Evolutionary conservation across 257 asterid species (phyloP).

Genomic region (Ophiorrhiza pumila): DNA sequence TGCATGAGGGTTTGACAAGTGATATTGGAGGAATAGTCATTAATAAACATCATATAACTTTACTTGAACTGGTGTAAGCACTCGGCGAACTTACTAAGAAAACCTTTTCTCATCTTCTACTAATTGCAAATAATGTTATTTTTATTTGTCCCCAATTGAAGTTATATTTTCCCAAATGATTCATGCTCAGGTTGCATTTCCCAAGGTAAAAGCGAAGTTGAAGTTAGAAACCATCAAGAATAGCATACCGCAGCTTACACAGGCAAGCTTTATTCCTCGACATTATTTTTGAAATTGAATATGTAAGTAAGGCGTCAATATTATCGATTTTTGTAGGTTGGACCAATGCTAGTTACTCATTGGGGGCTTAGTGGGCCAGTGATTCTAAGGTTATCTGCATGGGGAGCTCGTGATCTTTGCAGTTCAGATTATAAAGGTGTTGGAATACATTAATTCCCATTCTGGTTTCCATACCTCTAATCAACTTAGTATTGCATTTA

Average conservation of each 20-base stretch:
- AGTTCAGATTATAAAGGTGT: conserved; percentile 72
- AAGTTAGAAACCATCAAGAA: conserved; percentile 52
- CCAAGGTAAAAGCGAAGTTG: conserved; percentile 77
- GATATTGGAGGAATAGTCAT: neutral
- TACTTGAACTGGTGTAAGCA: neutral
- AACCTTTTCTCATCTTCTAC: neutral
- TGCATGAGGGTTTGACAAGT: neutral
- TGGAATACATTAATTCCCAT: conserved; percentile 1
- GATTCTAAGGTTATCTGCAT: conserved; percentile 88
- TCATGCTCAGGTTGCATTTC: conserved; percentile 53
- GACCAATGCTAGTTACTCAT: conserved; percentile 90
- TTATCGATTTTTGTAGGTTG: conserved; percentile 51
- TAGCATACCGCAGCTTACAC: conserved; percentile 72
- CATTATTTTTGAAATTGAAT: conserved; percentile 16
- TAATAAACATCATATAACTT: neutral
- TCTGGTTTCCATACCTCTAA: conserved; percentile 10
- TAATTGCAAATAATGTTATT: neutral
- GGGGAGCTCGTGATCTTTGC: conserved; percentile 94
- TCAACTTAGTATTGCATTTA: conserved; percentile 24
- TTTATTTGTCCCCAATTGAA: neutral
- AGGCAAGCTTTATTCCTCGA: conserved; percentile 47
- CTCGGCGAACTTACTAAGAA: neutral
- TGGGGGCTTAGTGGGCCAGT: conserved; percentile 99
- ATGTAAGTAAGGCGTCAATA: conserved; percentile 20
- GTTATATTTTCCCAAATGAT: neutral